Conservation (phyloP, 306 rosid genomes). For the Styphnolobium japonicum region DNA sequence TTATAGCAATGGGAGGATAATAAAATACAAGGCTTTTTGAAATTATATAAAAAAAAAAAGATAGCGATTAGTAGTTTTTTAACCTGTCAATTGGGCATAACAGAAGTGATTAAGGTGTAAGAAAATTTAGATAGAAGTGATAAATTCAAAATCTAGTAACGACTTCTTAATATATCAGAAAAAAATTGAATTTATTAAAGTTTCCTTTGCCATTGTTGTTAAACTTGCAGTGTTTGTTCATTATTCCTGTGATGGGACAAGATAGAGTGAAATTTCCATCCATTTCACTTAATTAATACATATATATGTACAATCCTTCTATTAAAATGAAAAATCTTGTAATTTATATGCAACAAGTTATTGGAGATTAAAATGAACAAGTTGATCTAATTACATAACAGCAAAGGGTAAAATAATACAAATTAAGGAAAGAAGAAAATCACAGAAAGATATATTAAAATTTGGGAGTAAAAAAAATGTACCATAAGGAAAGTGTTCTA, state of each 20-base stretch:
- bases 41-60: no score
- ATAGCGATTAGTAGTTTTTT: no score
- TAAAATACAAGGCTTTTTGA: no score
- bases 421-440: background rate
- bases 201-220: no score
- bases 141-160: no score
- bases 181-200: no score
- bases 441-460: slow-evolving; percentile 1
- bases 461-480: background rate
- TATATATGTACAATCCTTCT: background rate
- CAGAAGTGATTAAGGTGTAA: no score
- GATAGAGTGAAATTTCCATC: background rate
- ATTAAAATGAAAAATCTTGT: background rate
- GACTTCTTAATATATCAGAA: no score
- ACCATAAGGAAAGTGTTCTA: slow-evolving; percentile 20
- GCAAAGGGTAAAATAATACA: background rate
- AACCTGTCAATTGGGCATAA: no score
- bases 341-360: background rate
- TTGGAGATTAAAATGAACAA: background rate
- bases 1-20: no score
- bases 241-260: background rate
- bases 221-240: no score
- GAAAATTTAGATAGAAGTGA: no score
- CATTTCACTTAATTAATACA: background rate
- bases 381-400: slow-evolving; percentile 9